Evolutionary conservation across 2,329 filamentous ascomycete species (phyloP).

Genomic region (Drechslerella coelobrocha): DNA sequence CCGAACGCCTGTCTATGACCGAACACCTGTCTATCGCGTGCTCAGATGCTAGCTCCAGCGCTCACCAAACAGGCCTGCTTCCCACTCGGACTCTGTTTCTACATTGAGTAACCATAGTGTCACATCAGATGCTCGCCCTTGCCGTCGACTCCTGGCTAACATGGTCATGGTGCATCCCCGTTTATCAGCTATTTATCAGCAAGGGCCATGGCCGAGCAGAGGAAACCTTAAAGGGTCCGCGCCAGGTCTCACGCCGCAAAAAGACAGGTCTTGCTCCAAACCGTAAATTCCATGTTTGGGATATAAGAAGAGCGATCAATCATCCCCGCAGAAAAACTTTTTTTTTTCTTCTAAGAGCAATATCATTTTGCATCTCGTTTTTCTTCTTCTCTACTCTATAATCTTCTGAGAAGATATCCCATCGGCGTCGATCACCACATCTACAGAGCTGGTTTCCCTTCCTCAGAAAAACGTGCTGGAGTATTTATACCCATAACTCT

Average conservation of each 20-base stretch:
- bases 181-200: conserved; percentile 27
- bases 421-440: neutral
- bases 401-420: conserved; percentile 47
- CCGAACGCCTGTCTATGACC: no score
- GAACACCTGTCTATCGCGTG: conserved; percentile 28
- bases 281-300: conserved; percentile 39
- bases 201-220: neutral
- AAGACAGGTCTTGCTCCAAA: conserved; percentile 25
- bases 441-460: conserved; percentile 30
- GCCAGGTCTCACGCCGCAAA: conserved; percentile 29
- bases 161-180: conserved; percentile 14
- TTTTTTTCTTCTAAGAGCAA: conserved; percentile 8
- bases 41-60: conserved; percentile 4
- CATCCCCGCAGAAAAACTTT: conserved; percentile 12
- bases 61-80: conserved; percentile 5
- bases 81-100: conserved; percentile 31
- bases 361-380: conserved; percentile 12
- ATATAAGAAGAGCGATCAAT: conserved; percentile 44
- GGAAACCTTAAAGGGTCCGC: conserved; percentile 1
- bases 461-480: no score
- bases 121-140: conserved; percentile 33
- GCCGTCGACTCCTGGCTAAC: conserved; percentile 7
- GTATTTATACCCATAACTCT: no score
- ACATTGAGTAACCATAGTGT: conserved; percentile 34
- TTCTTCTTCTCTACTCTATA: conserved; percentile 1